Percentiles rank a stretch among this genome's conserved stretches.
These are phyloP conservation scores for Pseudovirgaria hyperparasitica DNA, from an alignment of 2,329 filamentous ascomycete species.

Conservation along the genomic window DNA sequence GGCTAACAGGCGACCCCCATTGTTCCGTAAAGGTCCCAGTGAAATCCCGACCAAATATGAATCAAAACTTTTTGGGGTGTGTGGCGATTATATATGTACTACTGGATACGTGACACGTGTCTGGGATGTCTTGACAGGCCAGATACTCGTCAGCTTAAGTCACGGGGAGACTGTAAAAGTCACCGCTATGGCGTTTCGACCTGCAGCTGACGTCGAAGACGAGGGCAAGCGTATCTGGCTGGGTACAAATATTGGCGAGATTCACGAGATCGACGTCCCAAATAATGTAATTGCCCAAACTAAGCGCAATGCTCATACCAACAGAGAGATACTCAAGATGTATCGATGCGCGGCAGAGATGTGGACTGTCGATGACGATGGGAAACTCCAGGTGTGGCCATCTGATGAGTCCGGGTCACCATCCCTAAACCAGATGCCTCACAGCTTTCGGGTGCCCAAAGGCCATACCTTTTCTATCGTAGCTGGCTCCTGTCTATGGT, in stretches of 20 bases:
- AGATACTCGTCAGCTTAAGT: constrained; percentile 64
- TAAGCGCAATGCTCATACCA: constrained; percentile 60
- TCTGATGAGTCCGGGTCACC: constrained; percentile 65
- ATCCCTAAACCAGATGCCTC: constrained; percentile 60
- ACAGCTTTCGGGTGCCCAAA: constrained; percentile 64
- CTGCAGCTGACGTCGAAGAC: constrained; percentile 60
- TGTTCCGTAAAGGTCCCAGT: constrained; percentile 55
- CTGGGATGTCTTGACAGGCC: constrained; percentile 75
- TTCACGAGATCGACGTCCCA: constrained; percentile 76
- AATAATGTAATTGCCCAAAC: constrained; percentile 57
- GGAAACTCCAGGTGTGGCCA: constrained; percentile 76
- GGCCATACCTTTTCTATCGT: constrained; percentile 83
- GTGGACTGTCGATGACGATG: constrained; percentile 88
- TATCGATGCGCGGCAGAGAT: constrained; percentile 77
- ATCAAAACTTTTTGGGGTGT: constrained; percentile 73
- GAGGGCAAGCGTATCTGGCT: constrained; percentile 81
- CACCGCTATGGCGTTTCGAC: constrained; percentile 74
- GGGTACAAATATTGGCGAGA: constrained; percentile 75
- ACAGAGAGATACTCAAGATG: constrained; percentile 71
- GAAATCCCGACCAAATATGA: constrained; percentile 82
- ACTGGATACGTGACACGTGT: constrained; percentile 77
- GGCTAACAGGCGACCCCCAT: constrained; percentile 72
- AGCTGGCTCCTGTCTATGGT: constrained; percentile 75
- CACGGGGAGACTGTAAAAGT: constrained; percentile 80
- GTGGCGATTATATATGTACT: constrained; percentile 76